These are phyloP conservation scores for Trichoderma lentiforme DNA, from an alignment of 2,329 filamentous ascomycete genomes.

Conservation along the genomic window DNA sequence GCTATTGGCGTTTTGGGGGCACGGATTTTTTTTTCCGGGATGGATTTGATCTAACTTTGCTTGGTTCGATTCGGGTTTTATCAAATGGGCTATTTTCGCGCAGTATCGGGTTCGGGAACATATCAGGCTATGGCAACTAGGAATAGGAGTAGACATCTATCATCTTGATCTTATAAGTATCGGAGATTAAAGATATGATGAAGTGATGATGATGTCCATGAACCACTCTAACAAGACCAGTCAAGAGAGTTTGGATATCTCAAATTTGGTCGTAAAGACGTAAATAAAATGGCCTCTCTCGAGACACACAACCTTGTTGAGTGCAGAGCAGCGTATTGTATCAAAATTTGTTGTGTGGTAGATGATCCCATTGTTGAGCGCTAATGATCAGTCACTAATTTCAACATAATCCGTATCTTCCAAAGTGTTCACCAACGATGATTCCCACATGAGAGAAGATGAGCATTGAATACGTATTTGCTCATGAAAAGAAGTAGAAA, in stretches of 20 bases:
- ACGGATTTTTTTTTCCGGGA: not conserved
- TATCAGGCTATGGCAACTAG: not conserved
- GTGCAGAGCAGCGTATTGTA: no score
- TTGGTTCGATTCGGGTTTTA: not conserved
- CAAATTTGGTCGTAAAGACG: no score
- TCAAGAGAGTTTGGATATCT: no score
- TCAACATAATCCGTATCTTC: not conserved
- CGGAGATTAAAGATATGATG: no score
- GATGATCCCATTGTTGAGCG: not conserved
- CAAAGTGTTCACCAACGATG: not conserved
- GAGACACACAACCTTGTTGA: not conserved
- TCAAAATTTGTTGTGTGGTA: not conserved
- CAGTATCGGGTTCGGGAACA: not conserved
- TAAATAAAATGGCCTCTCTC: no score
- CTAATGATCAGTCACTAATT: not conserved
- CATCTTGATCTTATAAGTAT: not conserved
- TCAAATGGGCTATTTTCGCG: not conserved
- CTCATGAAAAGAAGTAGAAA: not conserved
- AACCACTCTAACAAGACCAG: no score
- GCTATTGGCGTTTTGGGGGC: not conserved
- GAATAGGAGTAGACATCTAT: not conserved
- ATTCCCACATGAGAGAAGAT: not conserved
- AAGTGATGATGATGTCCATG: no score
- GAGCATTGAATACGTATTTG: not conserved
- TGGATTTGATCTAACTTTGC: not conserved